These are phyloP conservation scores for Vanrija pseudolonga DNA, from an alignment of 1,284 basidiomycete genomes.

Conservation along the genomic window DNA sequence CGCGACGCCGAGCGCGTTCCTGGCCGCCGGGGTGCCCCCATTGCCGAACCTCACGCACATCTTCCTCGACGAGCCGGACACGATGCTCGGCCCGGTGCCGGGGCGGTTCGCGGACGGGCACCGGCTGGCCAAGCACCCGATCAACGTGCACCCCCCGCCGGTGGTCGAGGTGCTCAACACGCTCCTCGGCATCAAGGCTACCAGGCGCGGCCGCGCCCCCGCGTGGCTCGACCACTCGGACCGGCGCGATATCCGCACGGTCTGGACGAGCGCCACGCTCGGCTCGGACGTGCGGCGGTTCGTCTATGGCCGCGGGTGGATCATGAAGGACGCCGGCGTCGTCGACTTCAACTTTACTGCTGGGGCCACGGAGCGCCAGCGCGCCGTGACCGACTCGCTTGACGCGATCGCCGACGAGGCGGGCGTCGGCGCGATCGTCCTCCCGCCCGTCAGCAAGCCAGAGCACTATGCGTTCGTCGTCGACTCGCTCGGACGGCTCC, in stretches of 20 bases:
- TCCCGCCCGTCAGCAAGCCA: not conserved
- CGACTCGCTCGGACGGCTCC: slow-evolving; percentile 15
- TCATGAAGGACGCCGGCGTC: slow-evolving; percentile 7
- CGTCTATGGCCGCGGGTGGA: slow-evolving; percentile 30
- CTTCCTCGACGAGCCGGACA: slow-evolving; percentile 37
- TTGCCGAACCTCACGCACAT: slow-evolving; percentile 14
- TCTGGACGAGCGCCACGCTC: slow-evolving; percentile 32
- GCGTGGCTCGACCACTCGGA: slow-evolving; percentile 14
- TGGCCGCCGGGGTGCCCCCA: not conserved
- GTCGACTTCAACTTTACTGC: slow-evolving; percentile 30
- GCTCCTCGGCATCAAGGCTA: slow-evolving; percentile 16
- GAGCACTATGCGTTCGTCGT: slow-evolving; percentile 28
- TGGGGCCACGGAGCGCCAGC: slow-evolving; percentile 13
- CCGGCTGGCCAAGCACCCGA: slow-evolving; percentile 15
- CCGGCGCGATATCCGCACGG: slow-evolving; percentile 20
- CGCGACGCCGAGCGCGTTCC: slow-evolving; percentile 16
- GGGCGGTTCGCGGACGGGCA: slow-evolving; percentile 2
- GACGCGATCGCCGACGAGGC: slow-evolving; percentile 4
- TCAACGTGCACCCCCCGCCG: slow-evolving; percentile 27
- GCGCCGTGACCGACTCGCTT: slow-evolving; percentile 11
- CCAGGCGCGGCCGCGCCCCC: not conserved
- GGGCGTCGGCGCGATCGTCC: not conserved
- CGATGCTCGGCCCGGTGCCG: slow-evolving; percentile 27
- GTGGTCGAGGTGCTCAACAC: slow-evolving; percentile 17
- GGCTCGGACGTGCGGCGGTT: slow-evolving; percentile 18